phyloP scores from a whole-genome alignment of 352 stramenopile species.

The Phytophthora melonis region DNA sequence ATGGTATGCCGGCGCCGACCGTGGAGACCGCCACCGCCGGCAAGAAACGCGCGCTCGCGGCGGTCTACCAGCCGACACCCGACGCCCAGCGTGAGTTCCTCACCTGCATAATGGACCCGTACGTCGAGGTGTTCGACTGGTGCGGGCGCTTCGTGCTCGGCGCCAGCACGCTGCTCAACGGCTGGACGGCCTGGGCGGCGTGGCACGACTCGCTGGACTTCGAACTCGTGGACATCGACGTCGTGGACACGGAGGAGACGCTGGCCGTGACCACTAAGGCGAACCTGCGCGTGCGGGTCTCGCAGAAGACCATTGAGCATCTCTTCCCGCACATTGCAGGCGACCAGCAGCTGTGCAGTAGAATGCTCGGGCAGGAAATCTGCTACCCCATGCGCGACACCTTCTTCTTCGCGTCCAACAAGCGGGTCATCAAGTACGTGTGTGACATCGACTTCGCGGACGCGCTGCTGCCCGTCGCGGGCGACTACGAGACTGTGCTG shows the following conservation, averaged over 20 bases:
- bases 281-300: constrained; percentile 46
- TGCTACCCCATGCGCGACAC: constrained; percentile 53
- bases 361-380: constrained; percentile 49
- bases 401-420: constrained; percentile 55
- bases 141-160: constrained; percentile 45
- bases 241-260: constrained; percentile 45
- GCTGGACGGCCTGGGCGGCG: constrained; percentile 49
- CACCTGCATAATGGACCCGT: constrained; percentile 49
- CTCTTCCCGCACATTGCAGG: constrained; percentile 49
- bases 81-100: constrained; percentile 55
- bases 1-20: constrained; percentile 40
- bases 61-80: constrained; percentile 28
- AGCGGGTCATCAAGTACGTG: constrained; percentile 53
- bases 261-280: constrained; percentile 49
- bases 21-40: constrained; percentile 24
- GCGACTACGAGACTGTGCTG: constrained; percentile 47
- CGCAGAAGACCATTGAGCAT: constrained; percentile 47
- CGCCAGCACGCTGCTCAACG: constrained; percentile 42
- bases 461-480: constrained; percentile 42
- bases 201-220: constrained; percentile 53
- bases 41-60: constrained; percentile 39
- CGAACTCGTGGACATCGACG: constrained; percentile 46
- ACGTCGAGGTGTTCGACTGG: constrained; percentile 57
- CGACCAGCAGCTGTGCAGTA: constrained; percentile 32
- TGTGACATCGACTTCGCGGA: constrained; percentile 53